Evolutionary conservation across 306 rosid species (phyloP).

Genomic region (Trifolium repens): DNA sequence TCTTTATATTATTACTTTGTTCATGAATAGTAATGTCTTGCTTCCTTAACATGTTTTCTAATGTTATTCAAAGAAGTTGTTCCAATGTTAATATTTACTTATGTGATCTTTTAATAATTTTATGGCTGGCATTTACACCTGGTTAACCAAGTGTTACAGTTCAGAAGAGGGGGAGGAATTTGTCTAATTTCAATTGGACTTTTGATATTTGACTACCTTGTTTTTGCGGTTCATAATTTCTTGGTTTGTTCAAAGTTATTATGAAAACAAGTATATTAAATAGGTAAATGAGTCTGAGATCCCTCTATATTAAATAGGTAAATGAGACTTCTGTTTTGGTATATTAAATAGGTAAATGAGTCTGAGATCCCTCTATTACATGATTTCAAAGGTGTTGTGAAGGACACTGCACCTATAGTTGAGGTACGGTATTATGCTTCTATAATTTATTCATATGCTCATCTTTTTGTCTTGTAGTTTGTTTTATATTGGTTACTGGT

Average conservation of each 20-base stretch:
- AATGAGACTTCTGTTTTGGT: constrained; percentile 56
- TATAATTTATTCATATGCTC: constrained; percentile 2
- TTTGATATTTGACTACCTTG: constrained; percentile 34
- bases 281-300: constrained; percentile 95
- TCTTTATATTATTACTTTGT: constrained; percentile 32
- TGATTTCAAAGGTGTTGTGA: constrained; percentile 64
- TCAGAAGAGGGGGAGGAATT: constrained; percentile 11
- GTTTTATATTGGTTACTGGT: constrained; percentile 19
- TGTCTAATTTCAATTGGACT: constrained; percentile 14
- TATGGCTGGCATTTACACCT: neutral
- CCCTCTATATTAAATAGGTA: constrained; percentile 73
- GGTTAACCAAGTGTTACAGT: constrained; percentile 5
- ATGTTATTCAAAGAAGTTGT: neutral
- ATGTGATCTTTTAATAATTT: constrained; percentile 1
- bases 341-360: constrained; percentile 73
- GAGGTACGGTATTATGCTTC: constrained; percentile 65
- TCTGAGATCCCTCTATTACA: constrained; percentile 89
- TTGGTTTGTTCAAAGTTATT: constrained; percentile 32
- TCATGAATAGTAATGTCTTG: constrained; percentile 21
- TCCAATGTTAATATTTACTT: constrained; percentile 1
- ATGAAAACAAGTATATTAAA: constrained; percentile 22
- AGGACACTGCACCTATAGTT: constrained; percentile 68
- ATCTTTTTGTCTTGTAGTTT: constrained; percentile 13
- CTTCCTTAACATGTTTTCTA: constrained; percentile 2
- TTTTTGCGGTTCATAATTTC: constrained; percentile 31